Evolutionary conservation across 805 yeast genomes (phyloP).

Genomic region (Hanseniaspora singularis): DNA sequence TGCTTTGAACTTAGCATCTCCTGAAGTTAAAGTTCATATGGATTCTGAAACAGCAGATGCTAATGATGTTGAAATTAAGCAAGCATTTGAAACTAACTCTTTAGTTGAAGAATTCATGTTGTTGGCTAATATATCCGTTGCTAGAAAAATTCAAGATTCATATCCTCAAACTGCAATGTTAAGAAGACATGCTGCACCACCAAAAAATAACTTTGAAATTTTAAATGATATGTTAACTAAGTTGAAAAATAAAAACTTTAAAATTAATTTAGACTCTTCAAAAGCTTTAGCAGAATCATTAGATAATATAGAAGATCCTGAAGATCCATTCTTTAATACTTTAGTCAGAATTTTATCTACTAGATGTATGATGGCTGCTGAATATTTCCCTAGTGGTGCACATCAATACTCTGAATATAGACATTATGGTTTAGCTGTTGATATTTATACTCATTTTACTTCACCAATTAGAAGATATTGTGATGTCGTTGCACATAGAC

Average conservation of each 20-base stretch:
- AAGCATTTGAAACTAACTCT: conserved; percentile 81
- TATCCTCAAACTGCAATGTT: conserved; percentile 98
- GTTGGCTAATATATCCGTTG: conserved; percentile 92
- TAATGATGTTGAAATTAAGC: conserved; percentile 83
- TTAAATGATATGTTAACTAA: conserved; percentile 80
- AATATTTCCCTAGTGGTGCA: conserved; percentile 85
- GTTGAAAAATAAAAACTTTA: conserved; percentile 51
- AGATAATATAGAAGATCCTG: conserved; percentile 71
- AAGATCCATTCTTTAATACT: conserved; percentile 86
- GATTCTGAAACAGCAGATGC: conserved; percentile 97
- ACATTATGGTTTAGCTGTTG: conserved; percentile 96
- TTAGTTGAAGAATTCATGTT: conserved; percentile 97
- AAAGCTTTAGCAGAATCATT: conserved; percentile 86
- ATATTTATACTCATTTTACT: conserved; percentile 95
- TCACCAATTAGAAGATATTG: conserved; percentile 97
- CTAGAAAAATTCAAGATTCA: conserved; percentile 79
- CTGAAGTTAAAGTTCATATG: conserved; percentile 94
- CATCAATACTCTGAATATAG: conserved; percentile 82
- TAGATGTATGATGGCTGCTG: conserved; percentile 98
- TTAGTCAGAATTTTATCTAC: conserved; percentile 93
- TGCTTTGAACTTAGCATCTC: conserved; percentile 91
- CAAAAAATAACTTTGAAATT: conserved; percentile 79
- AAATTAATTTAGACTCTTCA: conserved; percentile 68
- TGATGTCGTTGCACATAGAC: conserved; percentile 95
- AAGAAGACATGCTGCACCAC: conserved; percentile 97